Base-by-base conservation (phyloP, 345 rosid species). In the Acer saccharum region DNA sequence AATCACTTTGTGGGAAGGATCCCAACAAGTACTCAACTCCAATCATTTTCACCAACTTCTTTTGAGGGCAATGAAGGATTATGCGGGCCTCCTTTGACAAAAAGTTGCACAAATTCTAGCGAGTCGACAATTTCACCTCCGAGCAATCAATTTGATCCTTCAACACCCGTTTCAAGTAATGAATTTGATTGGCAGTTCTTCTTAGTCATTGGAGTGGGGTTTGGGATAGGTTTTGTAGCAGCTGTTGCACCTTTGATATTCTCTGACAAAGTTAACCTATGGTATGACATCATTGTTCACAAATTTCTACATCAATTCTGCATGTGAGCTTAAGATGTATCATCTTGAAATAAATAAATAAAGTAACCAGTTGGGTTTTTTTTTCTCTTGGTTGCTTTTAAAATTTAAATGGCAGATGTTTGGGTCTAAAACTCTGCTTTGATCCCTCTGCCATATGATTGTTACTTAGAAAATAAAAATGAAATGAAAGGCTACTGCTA, bases 221-320 rank as follows among this genome's bases (percentile, higher is more conserved):
- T 84, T 16, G 94, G 94, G 0, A 57, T 69, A 0, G 94, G 90
- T 2, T 87, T 90, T 69, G 92, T 82, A 1, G 29, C 60, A 14
- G 75, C 69, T 6, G 76, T 87, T 72, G 88, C 83, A 17, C 89
- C 88, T 0, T n/a, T 82, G 6, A 50, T 80, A 17, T 23, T 83
- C 86, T 16, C 91, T 89, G 0, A 57, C 72, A 41, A 79, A 11
- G 83, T 71, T 71, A 18, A 76, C 86, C 17, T 83, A 27, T 7
- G 83, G 44, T 65, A 7, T 52, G 3, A 21, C 32, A 81, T 10
- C 25, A 29, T 9, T 58, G 3, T 29, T 2, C 12, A 58, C 7
- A 16, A 14, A 81, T 32, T 88, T 82, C 74, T 82, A 77, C 65
- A 87, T 60, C 17, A n/a, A 11, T 60, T 65, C 11, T 16, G 17